These are phyloP conservation scores for Apiotrichum gracile DNA, from an alignment of 1,284 basidiomycete genomes.

Conservation along the genomic window DNA sequence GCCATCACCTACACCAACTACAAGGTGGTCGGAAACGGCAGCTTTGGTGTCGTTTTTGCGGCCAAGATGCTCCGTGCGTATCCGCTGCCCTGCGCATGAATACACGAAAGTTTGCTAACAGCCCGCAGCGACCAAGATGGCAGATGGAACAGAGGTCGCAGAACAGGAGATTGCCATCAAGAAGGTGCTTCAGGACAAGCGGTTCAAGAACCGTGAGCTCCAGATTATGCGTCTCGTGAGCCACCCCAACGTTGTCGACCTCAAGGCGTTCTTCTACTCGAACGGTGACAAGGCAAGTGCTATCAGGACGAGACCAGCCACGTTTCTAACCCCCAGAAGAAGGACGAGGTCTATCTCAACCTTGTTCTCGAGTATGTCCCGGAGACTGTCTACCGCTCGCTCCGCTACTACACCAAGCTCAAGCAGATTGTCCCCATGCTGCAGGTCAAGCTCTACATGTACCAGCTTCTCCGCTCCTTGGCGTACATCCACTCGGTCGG, in stretches of 20 bases:
- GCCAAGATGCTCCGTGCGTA: constrained; percentile 52
- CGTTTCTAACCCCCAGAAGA: constrained; percentile 48
- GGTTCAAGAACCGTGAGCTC: constrained; percentile 99
- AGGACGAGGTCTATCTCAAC: constrained; percentile 99
- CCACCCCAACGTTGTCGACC: constrained; percentile 97
- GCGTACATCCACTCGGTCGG: constrained; percentile 42
- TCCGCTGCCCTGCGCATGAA: neutral
- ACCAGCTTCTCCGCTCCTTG: constrained; percentile 67
- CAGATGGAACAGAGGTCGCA: constrained; percentile 53
- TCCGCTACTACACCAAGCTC: constrained; percentile 97
- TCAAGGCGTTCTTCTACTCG: constrained; percentile 98
- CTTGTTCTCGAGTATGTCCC: constrained; percentile 98
- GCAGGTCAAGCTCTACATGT: constrained; percentile 74
- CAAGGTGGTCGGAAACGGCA: constrained; percentile 98
- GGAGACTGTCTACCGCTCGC: constrained; percentile 98
- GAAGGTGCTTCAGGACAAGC: constrained; percentile 99
- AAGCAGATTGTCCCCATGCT: constrained; percentile 99
- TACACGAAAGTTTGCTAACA: neutral
- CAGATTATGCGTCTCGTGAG: constrained; percentile 98
- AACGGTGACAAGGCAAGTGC: constrained; percentile 89
- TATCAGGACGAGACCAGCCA: neutral
- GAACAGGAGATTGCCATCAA: constrained; percentile 95
- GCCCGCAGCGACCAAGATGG: constrained; percentile 29
- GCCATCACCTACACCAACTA: constrained; percentile 94
- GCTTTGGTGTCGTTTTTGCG: constrained; percentile 95